Evolutionary conservation across 257 asterid genomes (phyloP), one percentile per base, ranked within the genome.

Genomic region (Penstemon barbatus): DNA sequence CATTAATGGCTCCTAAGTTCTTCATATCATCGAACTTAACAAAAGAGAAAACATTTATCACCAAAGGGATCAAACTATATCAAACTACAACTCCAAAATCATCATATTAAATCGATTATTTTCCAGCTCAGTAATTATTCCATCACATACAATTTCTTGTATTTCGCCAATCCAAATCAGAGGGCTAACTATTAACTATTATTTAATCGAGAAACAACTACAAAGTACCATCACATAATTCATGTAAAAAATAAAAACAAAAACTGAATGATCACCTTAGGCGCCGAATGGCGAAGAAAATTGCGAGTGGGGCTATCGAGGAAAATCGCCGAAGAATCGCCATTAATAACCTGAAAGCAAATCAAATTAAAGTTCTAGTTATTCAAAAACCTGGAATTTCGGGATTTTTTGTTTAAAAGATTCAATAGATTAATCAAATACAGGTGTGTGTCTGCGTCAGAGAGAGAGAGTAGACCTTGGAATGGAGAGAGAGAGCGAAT

Each of bases 311-410:
- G 82, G 64, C 88, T 80, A 10, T 91, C 97, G 39, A 91, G 72
- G 62, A 88, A 91, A 54, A 65, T 72, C 42, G 86, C 95, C 38
- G 96, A 78, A 3, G 91, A 74, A 43, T 86, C 83, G 62, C 86
- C 95, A 78, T 63, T 78, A 37, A 73, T 72, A 68, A 73, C 83
- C 90, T 84, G 88, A 74, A 69, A 71, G 69, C 40, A 69, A 64
- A 75, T 75, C 75, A 71, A 40, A 13, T 55, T 48, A 75, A 61
- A 66, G 69, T 70, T 57, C 50, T 25, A 45, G 59, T 43, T 57
- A 57, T 25, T 40, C 53, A 63, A 18, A 5, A 9, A 13, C 74
- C 15, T 50, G 9, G 41, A 45, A 55, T 38, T 53, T 42, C 18
- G 42, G 70, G 39, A 68, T 51, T 54, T 19, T 41, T 15, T 52